phyloP scores from a whole-genome alignment of 2,329 filamentous ascomycete species.

The Metarhizium robertsii region DNA sequence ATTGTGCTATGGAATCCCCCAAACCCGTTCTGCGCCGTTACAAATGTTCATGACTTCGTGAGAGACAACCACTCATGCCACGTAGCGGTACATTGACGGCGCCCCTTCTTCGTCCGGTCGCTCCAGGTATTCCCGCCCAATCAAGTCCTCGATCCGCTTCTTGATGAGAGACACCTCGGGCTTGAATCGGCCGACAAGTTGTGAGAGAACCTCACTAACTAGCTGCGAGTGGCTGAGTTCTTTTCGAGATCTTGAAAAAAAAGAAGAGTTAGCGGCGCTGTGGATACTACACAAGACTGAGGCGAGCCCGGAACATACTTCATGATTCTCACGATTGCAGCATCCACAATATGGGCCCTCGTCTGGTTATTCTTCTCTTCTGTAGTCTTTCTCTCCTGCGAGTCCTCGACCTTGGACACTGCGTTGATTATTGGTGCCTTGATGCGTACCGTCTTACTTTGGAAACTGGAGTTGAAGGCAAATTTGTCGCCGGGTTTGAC shows the following conservation, averaged over 20 bases:
- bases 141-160: slow-evolving; percentile 69
- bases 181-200: slow-evolving; percentile 60
- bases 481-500: slow-evolving; percentile 72
- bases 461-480: slow-evolving; percentile 71
- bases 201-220: slow-evolving; percentile 61
- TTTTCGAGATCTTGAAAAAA: slow-evolving; percentile 55
- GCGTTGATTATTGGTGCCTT: slow-evolving; percentile 79
- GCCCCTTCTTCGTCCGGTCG: slow-evolving; percentile 56
- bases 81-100: slow-evolving; percentile 58
- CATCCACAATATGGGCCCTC: slow-evolving; percentile 62
- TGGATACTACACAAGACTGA: background rate
- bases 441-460: slow-evolving; percentile 75
- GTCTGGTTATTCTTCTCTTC: slow-evolving; percentile 69
- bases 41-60: background rate
- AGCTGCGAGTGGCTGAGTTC: slow-evolving; percentile 60
- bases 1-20: background rate
- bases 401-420: slow-evolving; percentile 75
- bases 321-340: slow-evolving; percentile 74
- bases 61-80: slow-evolving; percentile 42
- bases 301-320: slow-evolving; percentile 49
- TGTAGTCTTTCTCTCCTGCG: slow-evolving; percentile 58
- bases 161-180: slow-evolving; percentile 73
- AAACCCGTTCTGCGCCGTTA: background rate
- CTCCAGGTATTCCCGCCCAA: slow-evolving; percentile 70
- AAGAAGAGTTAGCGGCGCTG: background rate